Base-by-base conservation (phyloP, 1,139 yeast genomes). In the Yueomyces sp. region DNA sequence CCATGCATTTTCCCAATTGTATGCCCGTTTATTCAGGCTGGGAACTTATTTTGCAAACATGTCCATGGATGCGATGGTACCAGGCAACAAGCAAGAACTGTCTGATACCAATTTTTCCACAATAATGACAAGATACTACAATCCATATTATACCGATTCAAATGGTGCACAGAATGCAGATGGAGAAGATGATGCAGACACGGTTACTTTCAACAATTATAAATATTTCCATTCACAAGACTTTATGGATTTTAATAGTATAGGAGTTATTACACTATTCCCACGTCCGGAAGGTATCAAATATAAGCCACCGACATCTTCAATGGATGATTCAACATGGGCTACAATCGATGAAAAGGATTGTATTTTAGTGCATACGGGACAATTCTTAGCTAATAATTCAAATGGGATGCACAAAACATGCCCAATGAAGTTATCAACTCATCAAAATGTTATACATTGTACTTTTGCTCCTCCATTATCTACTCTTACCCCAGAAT, bases 331-430 rank as follows among this genome's bases (percentile, higher is more conserved):
- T 41, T 55, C 52, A 33, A 33, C 41, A 11, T 59, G 64, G 64
- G 37, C 44, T 4, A 35, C 48, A 0, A 39, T 57, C 3, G 46
- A 54, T 32, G 54, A 52, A 27, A 56, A 57, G 4, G 54, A 56
- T 38, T 56, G 62, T 43, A 42, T 59, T 2, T 40, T 59, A 41
- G 36, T 59, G 4, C 63, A 59, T 39, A 54, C 60, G 2, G 64
- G 63, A 2, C 36, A 41, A 4, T 29, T 54, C 2, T 41, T 59
- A 41, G 49, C 54, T 1, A 41, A 36, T 1, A 41, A 45, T 37
- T 55, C 62, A 1, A 42, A 44, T 8, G 59, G 56, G 1, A 32
- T 44, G 37, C 57, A 56, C 40, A 40, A 53, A 1, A 51, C 57
- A 2, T 50, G 58, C 0, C 55, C 58, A 1, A 36, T 58, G 11